Percentiles rank a stretch among this genome's conserved stretches.
phyloP scores from a whole-genome alignment of 352 stramenopile genomes.

The Phytophthora litchii region DNA sequence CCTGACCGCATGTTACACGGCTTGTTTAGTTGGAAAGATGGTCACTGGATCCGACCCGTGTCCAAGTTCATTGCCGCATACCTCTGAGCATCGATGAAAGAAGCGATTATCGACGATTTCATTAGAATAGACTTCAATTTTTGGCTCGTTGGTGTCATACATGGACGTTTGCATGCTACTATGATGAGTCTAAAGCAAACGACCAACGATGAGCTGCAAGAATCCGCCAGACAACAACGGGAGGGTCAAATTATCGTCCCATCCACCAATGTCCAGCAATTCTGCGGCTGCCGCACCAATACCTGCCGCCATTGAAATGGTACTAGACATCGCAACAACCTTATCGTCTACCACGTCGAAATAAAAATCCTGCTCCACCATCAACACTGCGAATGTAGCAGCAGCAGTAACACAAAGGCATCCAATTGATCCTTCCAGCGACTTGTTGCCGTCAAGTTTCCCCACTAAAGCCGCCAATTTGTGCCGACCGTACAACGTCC shows the following conservation, averaged over 20 bases:
- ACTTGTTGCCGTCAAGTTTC: conserved; percentile 39
- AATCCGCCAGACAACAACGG: conserved; percentile 50
- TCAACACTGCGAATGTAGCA: conserved; percentile 29
- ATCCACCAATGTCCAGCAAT: conserved; percentile 45
- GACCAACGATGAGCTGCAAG: conserved; percentile 37
- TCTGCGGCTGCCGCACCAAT: conserved; percentile 47
- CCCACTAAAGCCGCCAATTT: conserved; percentile 35
- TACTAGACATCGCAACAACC: background rate
- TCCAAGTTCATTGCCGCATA: conserved; percentile 69
- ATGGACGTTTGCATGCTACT: background rate
- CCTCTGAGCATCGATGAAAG: conserved; percentile 28
- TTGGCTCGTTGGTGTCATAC: background rate
- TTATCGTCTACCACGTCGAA: conserved; percentile 13
- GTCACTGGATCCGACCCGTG: conserved; percentile 78
- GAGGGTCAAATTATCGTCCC: conserved; percentile 68
- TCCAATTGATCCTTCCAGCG: conserved; percentile 51
- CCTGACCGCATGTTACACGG: conserved; percentile 59
- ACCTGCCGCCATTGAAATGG: conserved; percentile 38
- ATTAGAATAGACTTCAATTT: conserved; percentile 33
- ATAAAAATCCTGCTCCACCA: conserved; percentile 37
- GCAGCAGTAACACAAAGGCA: conserved; percentile 36
- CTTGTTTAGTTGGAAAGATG: conserved; percentile 74
- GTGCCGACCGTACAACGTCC: conserved; percentile 46
- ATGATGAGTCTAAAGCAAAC: conserved; percentile 21
- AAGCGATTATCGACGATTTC: background rate